Evolutionary conservation across 2,329 filamentous ascomycete genomes (phyloP), one percentile per base, ranked within the genome.

Genomic region (Beauveria rudraprayagi): DNA sequence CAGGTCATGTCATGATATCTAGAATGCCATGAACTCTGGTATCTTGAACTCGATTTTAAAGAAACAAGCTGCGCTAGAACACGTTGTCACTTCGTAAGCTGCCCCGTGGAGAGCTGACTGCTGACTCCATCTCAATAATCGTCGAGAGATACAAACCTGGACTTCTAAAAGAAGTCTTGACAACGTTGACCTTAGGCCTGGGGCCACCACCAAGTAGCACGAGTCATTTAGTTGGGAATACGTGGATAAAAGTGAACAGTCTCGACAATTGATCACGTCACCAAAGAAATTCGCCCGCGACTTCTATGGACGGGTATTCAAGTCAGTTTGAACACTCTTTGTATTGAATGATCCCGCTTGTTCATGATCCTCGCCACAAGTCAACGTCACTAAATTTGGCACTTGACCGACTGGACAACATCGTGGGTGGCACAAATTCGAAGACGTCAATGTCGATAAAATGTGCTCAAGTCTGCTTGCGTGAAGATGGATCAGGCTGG

Each of bases 1-100:
- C 89, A 95, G 71, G 76, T 79, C 0, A 75, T 96, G 94, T 70
- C 91, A 91, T 0, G 92, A 96, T 71, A 86, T 82, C 59, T 93
- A 83, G 80, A 93, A 90, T 71, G 90, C 91, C 4, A 82, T 82
- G 77, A 86, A 86, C 67, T 90, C 88, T 28, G 73, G 79, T 1
- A 79, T 83, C 19, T 85, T 96, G 76, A 90, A 92, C 70, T 80
- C 77, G 59, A 78, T 95, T 34, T 79, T 96, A 64, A 92, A 90
- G 26, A 11, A 92, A 87, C 19, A 95, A 95, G 76, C 82, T 96
- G 40, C 87, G 92, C n/a, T 91, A 96, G 73, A 87, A 91, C 67
- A 91, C 88, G 1, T 75, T 96, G n/a, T 76, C 79, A 28, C 80
- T 96, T 11, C 84, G 91, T n/a, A 73, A 75, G 1, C 71, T 92